phyloP scores from a whole-genome alignment of 441 rosid genomes.

The Melastoma candidum region DNA sequence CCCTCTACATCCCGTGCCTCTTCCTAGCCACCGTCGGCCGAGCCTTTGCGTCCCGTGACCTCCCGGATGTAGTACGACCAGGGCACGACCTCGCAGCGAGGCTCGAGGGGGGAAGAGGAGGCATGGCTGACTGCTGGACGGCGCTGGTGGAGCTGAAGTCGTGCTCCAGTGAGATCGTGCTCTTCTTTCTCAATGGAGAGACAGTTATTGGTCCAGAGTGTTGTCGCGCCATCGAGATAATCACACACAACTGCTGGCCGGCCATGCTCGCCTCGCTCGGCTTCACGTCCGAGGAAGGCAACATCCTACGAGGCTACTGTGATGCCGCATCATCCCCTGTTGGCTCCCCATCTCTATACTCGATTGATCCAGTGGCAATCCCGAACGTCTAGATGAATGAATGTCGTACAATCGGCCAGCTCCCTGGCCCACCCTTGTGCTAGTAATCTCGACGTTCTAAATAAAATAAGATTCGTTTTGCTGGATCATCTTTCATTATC shows the following conservation, averaged over 20 bases:
- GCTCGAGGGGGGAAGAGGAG: constrained; percentile 32
- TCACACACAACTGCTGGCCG: constrained; percentile 49
- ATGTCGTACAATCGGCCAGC: too few species aligned
- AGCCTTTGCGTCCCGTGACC: constrained; percentile 17
- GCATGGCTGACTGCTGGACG: constrained; percentile 44
- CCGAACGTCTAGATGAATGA: too few species aligned
- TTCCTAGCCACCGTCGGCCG: too few species aligned
- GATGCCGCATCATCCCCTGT: constrained; percentile 28
- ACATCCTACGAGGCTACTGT: constrained; percentile 37
- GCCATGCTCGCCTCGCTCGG: constrained; percentile 48
- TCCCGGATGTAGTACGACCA: constrained; percentile 6
- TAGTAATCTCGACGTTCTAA: too few species aligned
- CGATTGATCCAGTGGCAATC: not conserved
- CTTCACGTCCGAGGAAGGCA: constrained; percentile 37
- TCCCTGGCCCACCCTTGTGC: too few species aligned
- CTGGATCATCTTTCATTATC: too few species aligned
- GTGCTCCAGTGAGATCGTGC: constrained; percentile 43
- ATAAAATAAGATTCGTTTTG: too few species aligned
- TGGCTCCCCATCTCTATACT: constrained; percentile 15
- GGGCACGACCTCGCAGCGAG: constrained; percentile 28
- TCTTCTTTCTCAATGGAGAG: constrained; percentile 46
- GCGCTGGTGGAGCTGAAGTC: constrained; percentile 46
- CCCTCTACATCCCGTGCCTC: too few species aligned
- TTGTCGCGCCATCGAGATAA: constrained; percentile 36
- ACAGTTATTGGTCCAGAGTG: constrained; percentile 35